These are phyloP conservation scores for Suhomyces bribrorum DNA, from an alignment of 1,139 yeast genomes.

Conservation along the genomic window DNA sequence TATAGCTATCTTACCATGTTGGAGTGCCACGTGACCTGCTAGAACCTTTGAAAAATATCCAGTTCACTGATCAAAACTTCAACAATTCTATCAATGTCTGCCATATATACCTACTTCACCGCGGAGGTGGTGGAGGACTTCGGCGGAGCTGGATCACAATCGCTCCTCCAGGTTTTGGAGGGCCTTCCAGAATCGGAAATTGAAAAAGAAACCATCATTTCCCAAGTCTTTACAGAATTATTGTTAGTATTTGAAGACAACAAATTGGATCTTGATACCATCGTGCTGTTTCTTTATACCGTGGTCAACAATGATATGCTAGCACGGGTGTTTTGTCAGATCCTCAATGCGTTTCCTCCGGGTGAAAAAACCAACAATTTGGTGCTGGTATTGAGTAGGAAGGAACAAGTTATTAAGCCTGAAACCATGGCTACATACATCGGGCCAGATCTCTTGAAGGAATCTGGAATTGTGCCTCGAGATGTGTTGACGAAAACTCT, in stretches of 20 bases:
- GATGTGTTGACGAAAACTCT: slow-evolving; percentile 40
- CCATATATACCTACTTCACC: slow-evolving; percentile 26
- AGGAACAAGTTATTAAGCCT: slow-evolving; percentile 36
- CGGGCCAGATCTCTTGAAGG: slow-evolving; percentile 36
- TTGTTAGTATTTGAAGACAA: slow-evolving; percentile 33
- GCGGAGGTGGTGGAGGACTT: slow-evolving; percentile 32
- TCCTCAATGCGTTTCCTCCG: slow-evolving; percentile 47
- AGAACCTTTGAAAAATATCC: neutral
- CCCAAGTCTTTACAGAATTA: slow-evolving; percentile 38
- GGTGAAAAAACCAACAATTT: slow-evolving; percentile 31
- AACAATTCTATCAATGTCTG: slow-evolving; percentile 5
- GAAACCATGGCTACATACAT: slow-evolving; percentile 40
- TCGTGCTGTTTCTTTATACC: slow-evolving; percentile 30
- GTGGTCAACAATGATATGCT: slow-evolving; percentile 35
- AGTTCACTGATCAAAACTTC: neutral
- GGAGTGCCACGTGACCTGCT: slow-evolving; percentile 1
- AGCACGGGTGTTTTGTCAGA: slow-evolving; percentile 46
- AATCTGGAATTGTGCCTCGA: slow-evolving; percentile 40
- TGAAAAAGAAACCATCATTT: slow-evolving; percentile 13
- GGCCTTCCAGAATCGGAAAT: slow-evolving; percentile 9
- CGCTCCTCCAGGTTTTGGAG: slow-evolving; percentile 29
- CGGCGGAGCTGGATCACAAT: slow-evolving; percentile 30
- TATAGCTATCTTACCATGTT: neutral
- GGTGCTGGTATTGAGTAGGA: slow-evolving; percentile 25
- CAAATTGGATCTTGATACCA: slow-evolving; percentile 23